phyloP scores from a whole-genome alignment of 257 asterid genomes.

The Mentha longifolia region DNA sequence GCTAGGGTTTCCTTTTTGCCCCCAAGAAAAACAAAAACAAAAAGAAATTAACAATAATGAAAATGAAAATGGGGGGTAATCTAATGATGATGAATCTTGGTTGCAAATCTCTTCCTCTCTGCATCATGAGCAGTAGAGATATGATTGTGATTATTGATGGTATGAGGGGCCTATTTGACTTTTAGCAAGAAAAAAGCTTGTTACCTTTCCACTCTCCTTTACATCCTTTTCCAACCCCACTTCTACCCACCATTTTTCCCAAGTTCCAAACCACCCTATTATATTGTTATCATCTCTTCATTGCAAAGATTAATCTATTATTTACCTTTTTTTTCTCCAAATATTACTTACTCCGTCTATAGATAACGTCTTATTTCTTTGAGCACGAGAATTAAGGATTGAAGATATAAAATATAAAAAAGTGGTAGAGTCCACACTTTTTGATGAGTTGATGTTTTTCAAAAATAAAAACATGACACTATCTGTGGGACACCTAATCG shows the following conservation, averaged over 20 bases:
- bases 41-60: slow-evolving; percentile 6
- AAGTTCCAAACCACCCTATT: slow-evolving; percentile 64
- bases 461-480: too few relatives aligned
- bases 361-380: too few relatives aligned
- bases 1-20: slow-evolving; percentile 46
- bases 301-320: slow-evolving; percentile 70
- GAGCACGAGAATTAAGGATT: too few relatives aligned
- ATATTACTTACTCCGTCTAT: neutral
- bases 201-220: slow-evolving; percentile 62
- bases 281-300: slow-evolving; percentile 84
- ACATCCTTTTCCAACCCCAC: slow-evolving; percentile 55
- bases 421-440: too few relatives aligned
- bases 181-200: slow-evolving; percentile 77
- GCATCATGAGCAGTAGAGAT: slow-evolving; percentile 47
- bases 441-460: too few relatives aligned
- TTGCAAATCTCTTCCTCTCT: slow-evolving; percentile 59
- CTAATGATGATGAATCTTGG: slow-evolving; percentile 85
- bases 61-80: slow-evolving; percentile 34
- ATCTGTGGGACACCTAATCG: too few relatives aligned
- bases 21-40: slow-evolving; percentile 30
- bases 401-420: too few relatives aligned
- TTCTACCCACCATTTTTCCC: slow-evolving; percentile 72
- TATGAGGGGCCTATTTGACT: slow-evolving; percentile 77
- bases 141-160: slow-evolving; percentile 56
- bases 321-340: slow-evolving; percentile 46